Evolutionary conservation across 1,139 yeast genomes (phyloP), one percentile per base, ranked within the genome.

Genomic region (Lodderomyces margitis): DNA sequence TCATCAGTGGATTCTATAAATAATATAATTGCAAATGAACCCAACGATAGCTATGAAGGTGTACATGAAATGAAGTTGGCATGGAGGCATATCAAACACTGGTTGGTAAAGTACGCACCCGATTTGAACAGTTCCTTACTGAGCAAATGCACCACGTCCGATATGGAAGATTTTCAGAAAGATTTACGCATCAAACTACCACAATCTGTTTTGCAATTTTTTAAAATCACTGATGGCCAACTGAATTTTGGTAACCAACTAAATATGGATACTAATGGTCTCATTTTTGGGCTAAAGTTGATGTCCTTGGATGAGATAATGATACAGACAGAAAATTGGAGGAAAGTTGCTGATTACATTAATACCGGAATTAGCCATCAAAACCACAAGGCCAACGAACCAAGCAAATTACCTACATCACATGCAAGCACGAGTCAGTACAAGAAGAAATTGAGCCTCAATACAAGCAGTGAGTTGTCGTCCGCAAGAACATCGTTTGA

Each of bases 221-320:
- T 75, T 49, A 68, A 77, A 44, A 60, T 80, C 31, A 87, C 86
- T 41, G 91, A 83, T 52, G 92, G 92, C 14, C 92, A 84, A 59
- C 58, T 65, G 68, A 74, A 56, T 61, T 74, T 56, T 47, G 78
- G 55, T n/a, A 59, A 59, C 48, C 63, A 64, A 37, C 58, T 55
- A 38, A 72, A 79, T 16, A 80, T 80, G 17, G 71, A 75, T 15
- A 74, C 80, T 5, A 38, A 42, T 15, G 91, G 91, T 1, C 57
- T 83, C 42, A 56, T 83, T 24, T 83, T 75, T 55, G 88, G 88
- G 0, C 61, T 83, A 44, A 78, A 78, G 49, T 65, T 83, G 46
- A 75, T 83, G 82, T 71, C 82, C 2, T 59, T 83, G 25, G 87
- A 81, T 49, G 84, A 81, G 52, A 74, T 83, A 25, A 79, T 78